Evolutionary conservation across 2,329 filamentous ascomycete genomes (phyloP).

Genomic region (Apiospora phragmitis): DNA sequence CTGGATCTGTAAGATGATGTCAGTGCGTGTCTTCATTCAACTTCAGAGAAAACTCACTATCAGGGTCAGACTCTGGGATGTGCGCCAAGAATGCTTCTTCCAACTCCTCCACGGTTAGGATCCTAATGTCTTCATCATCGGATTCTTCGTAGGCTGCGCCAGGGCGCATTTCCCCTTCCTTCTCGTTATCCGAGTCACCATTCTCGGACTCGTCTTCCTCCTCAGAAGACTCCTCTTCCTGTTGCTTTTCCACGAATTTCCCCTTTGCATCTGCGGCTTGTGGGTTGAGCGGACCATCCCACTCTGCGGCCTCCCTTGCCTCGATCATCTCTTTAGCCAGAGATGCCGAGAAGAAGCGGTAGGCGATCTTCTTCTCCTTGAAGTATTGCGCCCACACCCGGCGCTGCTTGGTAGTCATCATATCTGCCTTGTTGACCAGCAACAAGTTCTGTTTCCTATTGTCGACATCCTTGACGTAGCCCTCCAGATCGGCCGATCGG

Average conservation of each 20-base stretch:
- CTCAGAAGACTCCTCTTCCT: conserved; percentile 20
- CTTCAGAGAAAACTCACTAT: conserved; percentile 46
- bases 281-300: conserved; percentile 36
- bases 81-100: conserved; percentile 85
- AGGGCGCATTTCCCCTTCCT: conserved; percentile 35
- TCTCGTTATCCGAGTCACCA: conserved; percentile 25
- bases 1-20: conserved; percentile 39
- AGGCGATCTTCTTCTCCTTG: conserved; percentile 76
- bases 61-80: conserved; percentile 57
- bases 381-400: conserved; percentile 86
- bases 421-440: conserved; percentile 97
- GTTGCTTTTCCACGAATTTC: conserved; percentile 4
- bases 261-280: conserved; percentile 33
- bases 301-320: conserved; percentile 55
- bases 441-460: conserved; percentile 85
- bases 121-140: conserved; percentile 66
- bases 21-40: conserved; percentile 19
- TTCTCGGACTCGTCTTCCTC: conserved; percentile 10
- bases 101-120: conserved; percentile 89
- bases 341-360: conserved; percentile 94
- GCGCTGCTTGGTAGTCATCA: conserved; percentile 90
- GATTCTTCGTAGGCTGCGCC: conserved; percentile 40
- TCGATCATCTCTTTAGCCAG: conserved; percentile 90
- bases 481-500: conserved; percentile 88
- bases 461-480: conserved; percentile 92